Evolutionary conservation across 2,329 filamentous ascomycete genomes (phyloP).

Genomic region (Eurotiales sp.): DNA sequence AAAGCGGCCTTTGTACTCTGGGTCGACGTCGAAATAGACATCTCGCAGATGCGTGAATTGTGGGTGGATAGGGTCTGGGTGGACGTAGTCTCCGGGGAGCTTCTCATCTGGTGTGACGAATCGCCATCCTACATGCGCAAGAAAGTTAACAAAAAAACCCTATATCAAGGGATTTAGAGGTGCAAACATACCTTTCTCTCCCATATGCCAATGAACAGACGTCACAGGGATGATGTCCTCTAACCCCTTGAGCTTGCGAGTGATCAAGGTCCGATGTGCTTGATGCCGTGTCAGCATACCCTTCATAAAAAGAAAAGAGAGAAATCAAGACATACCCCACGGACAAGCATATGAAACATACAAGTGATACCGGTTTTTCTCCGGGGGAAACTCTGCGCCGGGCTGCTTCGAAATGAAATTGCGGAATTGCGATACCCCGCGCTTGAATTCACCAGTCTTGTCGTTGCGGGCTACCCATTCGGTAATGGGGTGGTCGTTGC

Average conservation of each 20-base stretch:
- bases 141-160: not conserved
- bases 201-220: conserved; percentile 91
- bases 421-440: conserved; percentile 77
- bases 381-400: conserved; percentile 72
- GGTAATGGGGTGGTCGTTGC: conserved; percentile 53
- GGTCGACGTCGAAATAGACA: conserved; percentile 72
- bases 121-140: conserved; percentile 63
- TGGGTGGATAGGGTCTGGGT: conserved; percentile 57
- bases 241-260: conserved; percentile 84
- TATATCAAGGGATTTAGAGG: not conserved
- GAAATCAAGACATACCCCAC: conserved; percentile 56
- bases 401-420: conserved; percentile 70
- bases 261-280: conserved; percentile 84
- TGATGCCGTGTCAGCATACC: conserved; percentile 13
- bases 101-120: conserved; percentile 67
- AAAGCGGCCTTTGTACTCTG: conserved; percentile 71
- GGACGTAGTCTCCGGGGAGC: conserved; percentile 53
- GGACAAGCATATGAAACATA: conserved; percentile 94
- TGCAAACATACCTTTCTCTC: conserved; percentile 52
- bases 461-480: conserved; percentile 78
- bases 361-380: conserved; percentile 88
- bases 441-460: conserved; percentile 87
- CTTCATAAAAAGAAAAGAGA: not conserved
- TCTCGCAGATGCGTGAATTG: conserved; percentile 70
- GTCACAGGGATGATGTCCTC: conserved; percentile 77